Evolutionary conservation across 1,284 basidiomycete genomes (phyloP).

Genomic region (Exobasidium rhododendri): DNA sequence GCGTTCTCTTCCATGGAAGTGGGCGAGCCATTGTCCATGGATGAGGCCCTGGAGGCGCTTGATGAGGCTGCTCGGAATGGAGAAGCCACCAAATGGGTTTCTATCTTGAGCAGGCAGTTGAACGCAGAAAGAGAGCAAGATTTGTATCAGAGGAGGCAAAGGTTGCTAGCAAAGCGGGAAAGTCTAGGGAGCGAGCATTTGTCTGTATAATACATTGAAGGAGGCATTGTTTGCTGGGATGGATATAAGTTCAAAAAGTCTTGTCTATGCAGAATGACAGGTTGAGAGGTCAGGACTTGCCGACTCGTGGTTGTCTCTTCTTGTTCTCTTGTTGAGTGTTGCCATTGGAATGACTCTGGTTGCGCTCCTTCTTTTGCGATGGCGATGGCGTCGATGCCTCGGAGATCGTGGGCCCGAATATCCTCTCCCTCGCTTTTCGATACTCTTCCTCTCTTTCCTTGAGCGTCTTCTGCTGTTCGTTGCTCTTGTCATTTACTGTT

Average conservation of each 20-base stretch:
- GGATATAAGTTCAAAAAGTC: too few relatives aligned
- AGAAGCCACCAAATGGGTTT: slow-evolving; percentile 5
- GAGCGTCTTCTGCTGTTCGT: background rate
- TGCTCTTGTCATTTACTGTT: background rate
- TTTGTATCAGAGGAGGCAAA: slow-evolving; percentile 2
- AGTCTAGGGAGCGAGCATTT: slow-evolving; percentile 2
- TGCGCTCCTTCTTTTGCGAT: background rate
- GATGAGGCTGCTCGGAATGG: slow-evolving; percentile 2
- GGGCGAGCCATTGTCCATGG: slow-evolving; percentile 1
- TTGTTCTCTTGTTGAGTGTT: too few relatives aligned
- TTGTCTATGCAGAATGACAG: too few relatives aligned
- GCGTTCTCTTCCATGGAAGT: background rate
- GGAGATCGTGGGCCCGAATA: background rate
- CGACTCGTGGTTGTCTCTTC: background rate
- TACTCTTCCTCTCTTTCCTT: slow-evolving; percentile 10
- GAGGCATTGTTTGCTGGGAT: too few relatives aligned
- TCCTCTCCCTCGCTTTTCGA: background rate
- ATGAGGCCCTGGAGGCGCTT: background rate
- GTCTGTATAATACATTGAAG: background rate
- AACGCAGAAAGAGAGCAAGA: background rate
- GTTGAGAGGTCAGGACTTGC: too few relatives aligned
- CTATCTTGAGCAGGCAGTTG: slow-evolving; percentile 7
- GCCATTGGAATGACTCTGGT: too few relatives aligned
- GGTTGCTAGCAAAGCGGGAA: slow-evolving; percentile 1
- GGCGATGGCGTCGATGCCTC: background rate